Evolutionary conservation across 805 yeast species (phyloP).

Genomic region (Limtongia smithiae): DNA sequence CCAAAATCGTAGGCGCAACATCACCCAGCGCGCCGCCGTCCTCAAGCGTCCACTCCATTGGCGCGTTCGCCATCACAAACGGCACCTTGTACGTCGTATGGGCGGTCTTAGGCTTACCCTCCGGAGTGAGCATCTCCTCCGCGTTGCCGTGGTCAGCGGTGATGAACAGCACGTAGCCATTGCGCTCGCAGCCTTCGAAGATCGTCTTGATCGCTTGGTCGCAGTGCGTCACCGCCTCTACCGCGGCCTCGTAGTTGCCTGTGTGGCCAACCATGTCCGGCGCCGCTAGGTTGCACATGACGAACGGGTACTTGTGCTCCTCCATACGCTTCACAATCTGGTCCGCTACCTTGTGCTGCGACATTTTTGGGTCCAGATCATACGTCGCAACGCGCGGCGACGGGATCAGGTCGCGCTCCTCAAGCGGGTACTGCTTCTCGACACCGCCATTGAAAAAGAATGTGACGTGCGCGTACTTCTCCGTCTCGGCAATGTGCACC

Average conservation of each 20-base stretch:
- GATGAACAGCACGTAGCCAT: constrained; percentile 26
- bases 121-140: constrained; percentile 30
- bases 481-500: constrained; percentile 31
- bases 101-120: constrained; percentile 30
- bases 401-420: constrained; percentile 30
- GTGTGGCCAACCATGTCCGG: constrained; percentile 33
- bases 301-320: constrained; percentile 28
- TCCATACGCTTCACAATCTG: constrained; percentile 26
- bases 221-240: constrained; percentile 29
- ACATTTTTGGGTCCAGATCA: constrained; percentile 29
- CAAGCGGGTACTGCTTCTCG: constrained; percentile 29
- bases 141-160: constrained; percentile 33
- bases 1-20: constrained; percentile 31
- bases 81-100: constrained; percentile 31
- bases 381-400: constrained; percentile 31
- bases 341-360: constrained; percentile 30
- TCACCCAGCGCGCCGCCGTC: constrained; percentile 30
- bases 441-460: constrained; percentile 32
- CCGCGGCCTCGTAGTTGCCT: constrained; percentile 30
- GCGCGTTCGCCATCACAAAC: constrained; percentile 31
- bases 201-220: constrained; percentile 28
- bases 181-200: constrained; percentile 25
- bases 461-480: constrained; percentile 32
- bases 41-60: constrained; percentile 23
- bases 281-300: constrained; percentile 31